These are phyloP conservation scores for Mycena albidolilacea DNA, from an alignment of 768 basidiomycete genomes.

Conservation along the genomic window DNA sequence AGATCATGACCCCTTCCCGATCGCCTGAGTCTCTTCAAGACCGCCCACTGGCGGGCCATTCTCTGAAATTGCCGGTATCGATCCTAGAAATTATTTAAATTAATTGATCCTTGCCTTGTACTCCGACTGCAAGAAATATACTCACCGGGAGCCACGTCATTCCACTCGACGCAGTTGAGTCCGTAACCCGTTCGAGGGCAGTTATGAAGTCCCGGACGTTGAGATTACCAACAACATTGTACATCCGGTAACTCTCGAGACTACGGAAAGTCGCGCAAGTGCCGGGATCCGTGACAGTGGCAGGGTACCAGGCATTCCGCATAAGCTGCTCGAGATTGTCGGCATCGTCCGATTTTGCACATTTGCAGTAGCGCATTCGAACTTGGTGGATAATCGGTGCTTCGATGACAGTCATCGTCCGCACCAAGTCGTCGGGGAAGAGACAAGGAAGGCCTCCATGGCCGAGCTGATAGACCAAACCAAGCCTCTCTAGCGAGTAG, in stretches of 20 bases:
- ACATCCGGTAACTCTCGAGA: conserved; percentile 25
- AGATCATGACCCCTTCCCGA: conserved; percentile 25
- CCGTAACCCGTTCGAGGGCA: conserved; percentile 14
- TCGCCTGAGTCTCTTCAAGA: conserved; percentile 11
- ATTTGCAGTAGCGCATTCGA: conserved; percentile 29
- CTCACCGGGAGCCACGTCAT: conserved; percentile 22
- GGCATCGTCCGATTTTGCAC: neutral
- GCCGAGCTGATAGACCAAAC: conserved; percentile 31
- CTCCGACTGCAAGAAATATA: neutral
- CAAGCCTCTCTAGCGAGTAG: neutral
- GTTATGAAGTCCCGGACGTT: conserved; percentile 25
- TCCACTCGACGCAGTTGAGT: neutral
- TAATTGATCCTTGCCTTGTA: too few species aligned
- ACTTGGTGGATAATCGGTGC: conserved; percentile 34
- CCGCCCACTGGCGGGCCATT: conserved; percentile 21
- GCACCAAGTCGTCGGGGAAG: neutral
- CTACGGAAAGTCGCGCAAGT: conserved; percentile 33
- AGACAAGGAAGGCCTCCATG: conserved; percentile 30
- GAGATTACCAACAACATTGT: conserved; percentile 35
- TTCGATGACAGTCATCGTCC: conserved; percentile 26
- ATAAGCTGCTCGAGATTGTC: conserved; percentile 21
- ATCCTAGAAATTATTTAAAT: conserved; percentile 1
- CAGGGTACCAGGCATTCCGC: conserved; percentile 28
- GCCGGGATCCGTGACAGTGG: conserved; percentile 28
- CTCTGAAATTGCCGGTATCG: conserved; percentile 28